A percentile compares a stretch with the other conserved stretches of the same genome.
These are phyloP conservation scores for Tetracladium marchalianum DNA, from an alignment of 495 filamentous ascomycete genomes.

Conservation along the genomic window DNA sequence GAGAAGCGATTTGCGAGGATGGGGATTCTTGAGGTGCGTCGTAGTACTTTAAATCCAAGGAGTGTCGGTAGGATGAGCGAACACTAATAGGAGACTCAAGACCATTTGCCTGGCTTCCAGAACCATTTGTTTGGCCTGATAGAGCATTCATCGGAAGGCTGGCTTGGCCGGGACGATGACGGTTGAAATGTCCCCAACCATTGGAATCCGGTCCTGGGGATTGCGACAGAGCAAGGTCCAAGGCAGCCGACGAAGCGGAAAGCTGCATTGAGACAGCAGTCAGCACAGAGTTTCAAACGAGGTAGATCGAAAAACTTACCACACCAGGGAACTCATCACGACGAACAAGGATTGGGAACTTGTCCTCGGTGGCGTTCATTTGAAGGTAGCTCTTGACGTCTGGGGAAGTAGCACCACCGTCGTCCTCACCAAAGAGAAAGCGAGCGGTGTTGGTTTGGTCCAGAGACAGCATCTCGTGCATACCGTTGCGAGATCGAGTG, in stretches of 20 bases:
- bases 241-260: slow-evolving; percentile 69
- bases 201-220: slow-evolving; percentile 53
- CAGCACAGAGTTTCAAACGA: slow-evolving; percentile 18
- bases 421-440: slow-evolving; percentile 79
- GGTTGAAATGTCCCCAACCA: slow-evolving; percentile 56
- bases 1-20: slow-evolving; percentile 27
- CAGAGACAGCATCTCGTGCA: slow-evolving; percentile 42
- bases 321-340: slow-evolving; percentile 13
- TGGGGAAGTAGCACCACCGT: slow-evolving; percentile 43
- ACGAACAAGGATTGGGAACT: slow-evolving; percentile 49
- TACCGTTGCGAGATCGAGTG: slow-evolving; percentile 51
- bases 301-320: slow-evolving; percentile 10
- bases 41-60: slow-evolving; percentile 40
- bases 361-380: slow-evolving; percentile 67
- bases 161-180: slow-evolving; percentile 51
- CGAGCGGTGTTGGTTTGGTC: slow-evolving; percentile 70
- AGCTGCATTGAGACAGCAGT: slow-evolving; percentile 38
- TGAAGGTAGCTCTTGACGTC: slow-evolving; percentile 59
- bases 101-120: slow-evolving; percentile 8
- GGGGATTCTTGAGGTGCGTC: slow-evolving; percentile 22
- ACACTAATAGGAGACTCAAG: slow-evolving; percentile 28
- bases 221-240: slow-evolving; percentile 68
- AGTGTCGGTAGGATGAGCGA: slow-evolving; percentile 43
- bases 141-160: slow-evolving; percentile 60
- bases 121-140: slow-evolving; percentile 17